These are phyloP conservation scores for Pythium oligandrum DNA, from an alignment of 352 stramenopile species.

Conservation along the genomic window DNA sequence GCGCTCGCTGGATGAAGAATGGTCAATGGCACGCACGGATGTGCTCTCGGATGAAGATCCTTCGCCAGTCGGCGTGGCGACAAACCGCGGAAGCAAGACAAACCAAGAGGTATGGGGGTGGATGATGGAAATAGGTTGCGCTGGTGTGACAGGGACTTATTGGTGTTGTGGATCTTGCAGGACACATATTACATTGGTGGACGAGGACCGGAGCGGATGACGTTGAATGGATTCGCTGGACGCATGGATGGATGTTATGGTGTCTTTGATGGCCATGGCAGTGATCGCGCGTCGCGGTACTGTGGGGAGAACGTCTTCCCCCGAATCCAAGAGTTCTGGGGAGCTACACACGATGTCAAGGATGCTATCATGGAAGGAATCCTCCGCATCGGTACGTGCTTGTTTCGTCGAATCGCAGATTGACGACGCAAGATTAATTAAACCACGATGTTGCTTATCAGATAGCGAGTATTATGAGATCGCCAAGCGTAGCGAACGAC, in stretches of 20 bases:
- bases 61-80: slow-evolving; percentile 60
- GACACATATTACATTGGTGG: slow-evolving; percentile 81
- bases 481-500: slow-evolving; percentile 31
- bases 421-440: too few species aligned
- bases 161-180: slow-evolving; percentile 19
- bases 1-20: slow-evolving; percentile 12
- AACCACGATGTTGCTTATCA: slow-evolving; percentile 1
- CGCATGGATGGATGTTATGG: slow-evolving; percentile 65
- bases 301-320: slow-evolving; percentile 71
- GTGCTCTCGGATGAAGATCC: slow-evolving; percentile 44
- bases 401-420: background rate
- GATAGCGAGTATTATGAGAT: slow-evolving; percentile 70
- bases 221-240: slow-evolving; percentile 72
- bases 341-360: slow-evolving; percentile 27
- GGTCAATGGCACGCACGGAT: slow-evolving; percentile 20
- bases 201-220: slow-evolving; percentile 49
- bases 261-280: slow-evolving; percentile 79
- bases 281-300: slow-evolving; percentile 74
- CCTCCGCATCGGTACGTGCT: slow-evolving; percentile 43
- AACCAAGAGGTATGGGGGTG: slow-evolving; percentile 61
- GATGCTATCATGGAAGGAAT: slow-evolving; percentile 57
- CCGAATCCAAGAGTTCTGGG: slow-evolving; percentile 48
- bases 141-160: background rate
- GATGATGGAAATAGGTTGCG: background rate
- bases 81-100: slow-evolving; percentile 64